phyloP scores from a whole-genome alignment of 495 filamentous ascomycete genomes.

The Lasiosphaeris hirsuta region DNA sequence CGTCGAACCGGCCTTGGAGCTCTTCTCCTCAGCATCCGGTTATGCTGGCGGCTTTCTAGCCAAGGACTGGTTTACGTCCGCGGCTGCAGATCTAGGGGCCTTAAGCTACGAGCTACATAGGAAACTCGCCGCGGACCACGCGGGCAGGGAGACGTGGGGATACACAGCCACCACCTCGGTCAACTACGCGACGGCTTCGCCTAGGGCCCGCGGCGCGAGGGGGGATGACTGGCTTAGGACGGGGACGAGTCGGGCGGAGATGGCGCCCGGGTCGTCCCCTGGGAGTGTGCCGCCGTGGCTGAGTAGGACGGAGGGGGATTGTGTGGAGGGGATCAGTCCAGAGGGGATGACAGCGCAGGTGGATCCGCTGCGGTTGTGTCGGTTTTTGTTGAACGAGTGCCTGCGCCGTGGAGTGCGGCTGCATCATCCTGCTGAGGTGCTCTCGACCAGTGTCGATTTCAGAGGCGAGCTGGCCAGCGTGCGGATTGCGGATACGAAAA shows the following conservation, averaged over 20 bases:
- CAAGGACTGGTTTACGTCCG: conserved; percentile 63
- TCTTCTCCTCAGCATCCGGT: conserved; percentile 72
- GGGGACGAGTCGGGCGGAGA: conserved; percentile 61
- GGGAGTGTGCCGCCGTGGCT: conserved; percentile 57
- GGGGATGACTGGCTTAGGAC: conserved; percentile 62
- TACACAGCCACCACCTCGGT: conserved; percentile 62
- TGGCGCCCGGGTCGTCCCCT: conserved; percentile 41
- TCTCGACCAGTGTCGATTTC: conserved; percentile 49
- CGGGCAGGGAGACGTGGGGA: conserved; percentile 63
- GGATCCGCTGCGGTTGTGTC: conserved; percentile 58
- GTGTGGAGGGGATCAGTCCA: conserved; percentile 60
- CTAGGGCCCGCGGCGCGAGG: conserved; percentile 29
- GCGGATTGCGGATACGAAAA: conserved; percentile 39
- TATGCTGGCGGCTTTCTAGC: conserved; percentile 73
- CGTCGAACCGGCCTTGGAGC: conserved; percentile 58
- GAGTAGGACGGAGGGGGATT: conserved; percentile 45
- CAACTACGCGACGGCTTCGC: conserved; percentile 40
- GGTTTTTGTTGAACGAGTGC: conserved; percentile 59
- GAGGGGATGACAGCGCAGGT: conserved; percentile 63
- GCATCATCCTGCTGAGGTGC: conserved; percentile 60
- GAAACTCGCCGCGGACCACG: conserved; percentile 56
- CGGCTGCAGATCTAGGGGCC: conserved; percentile 54
- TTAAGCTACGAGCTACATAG: conserved; percentile 69
- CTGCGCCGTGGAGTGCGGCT: conserved; percentile 58
- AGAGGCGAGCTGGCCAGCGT: conserved; percentile 45